Percentiles rank a stretch among this genome's conserved stretches.
phyloP scores from a whole-genome alignment of 176 grass and related monocot genomes.

The Avena atlantica region DNA sequence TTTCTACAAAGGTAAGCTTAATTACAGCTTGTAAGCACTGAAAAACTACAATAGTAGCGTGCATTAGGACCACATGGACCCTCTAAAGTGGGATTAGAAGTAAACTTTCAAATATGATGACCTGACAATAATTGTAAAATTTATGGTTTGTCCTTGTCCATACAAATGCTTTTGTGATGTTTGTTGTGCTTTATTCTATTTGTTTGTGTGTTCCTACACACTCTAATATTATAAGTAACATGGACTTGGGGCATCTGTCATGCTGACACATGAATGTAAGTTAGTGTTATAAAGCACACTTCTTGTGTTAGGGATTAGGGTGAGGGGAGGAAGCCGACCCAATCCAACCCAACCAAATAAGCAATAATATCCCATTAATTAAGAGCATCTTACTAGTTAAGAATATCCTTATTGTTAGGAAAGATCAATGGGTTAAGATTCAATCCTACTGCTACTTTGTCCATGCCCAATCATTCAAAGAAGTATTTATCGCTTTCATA shows the following conservation, averaged over 20 bases:
- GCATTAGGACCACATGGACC: neutral
- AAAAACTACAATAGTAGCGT: neutral
- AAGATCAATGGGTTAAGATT: neutral
- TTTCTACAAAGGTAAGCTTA: slow-evolving; percentile 36
- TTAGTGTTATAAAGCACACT: neutral
- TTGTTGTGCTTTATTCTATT: slow-evolving; percentile 29
- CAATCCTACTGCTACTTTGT: neutral
- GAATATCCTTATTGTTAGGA: neutral
- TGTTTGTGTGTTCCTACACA: neutral
- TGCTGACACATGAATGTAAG: neutral
- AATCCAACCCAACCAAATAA: slow-evolving; percentile 18
- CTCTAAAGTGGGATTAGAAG: neutral
- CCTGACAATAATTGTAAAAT: neutral
- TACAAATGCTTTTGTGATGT: neutral
- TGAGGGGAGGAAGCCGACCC: neutral
- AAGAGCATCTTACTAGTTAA: slow-evolving; percentile 12
- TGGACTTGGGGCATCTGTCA: neutral
- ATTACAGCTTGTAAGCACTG: slow-evolving; percentile 17
- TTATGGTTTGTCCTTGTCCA: neutral
- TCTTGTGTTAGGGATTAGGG: neutral
- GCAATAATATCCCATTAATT: neutral
- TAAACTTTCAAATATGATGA: neutral
- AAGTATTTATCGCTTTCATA: neutral
- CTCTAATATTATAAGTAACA: neutral
- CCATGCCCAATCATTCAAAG: neutral